A percentile compares a stretch with the other conserved stretches of the same genome.
These are phyloP conservation scores for Lagerstroemia speciosa DNA, from an alignment of 345 rosid genomes.

Conservation along the genomic window DNA sequence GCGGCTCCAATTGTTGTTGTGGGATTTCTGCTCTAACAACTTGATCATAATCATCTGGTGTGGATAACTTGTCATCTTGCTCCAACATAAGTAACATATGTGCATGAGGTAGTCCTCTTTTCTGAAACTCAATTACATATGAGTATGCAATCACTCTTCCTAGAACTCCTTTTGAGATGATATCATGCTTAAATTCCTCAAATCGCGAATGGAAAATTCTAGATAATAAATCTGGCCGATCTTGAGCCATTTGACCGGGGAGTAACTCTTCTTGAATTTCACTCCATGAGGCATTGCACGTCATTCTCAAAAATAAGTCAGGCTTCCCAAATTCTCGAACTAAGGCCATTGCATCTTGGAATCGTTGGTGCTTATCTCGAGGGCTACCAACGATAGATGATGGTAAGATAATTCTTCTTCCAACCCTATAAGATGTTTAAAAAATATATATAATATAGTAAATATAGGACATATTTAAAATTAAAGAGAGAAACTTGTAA, in stretches of 20 bases:
- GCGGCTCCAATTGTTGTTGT: background rate
- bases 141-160: background rate
- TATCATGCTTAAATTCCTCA: background rate
- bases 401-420: too few relatives aligned
- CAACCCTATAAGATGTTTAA: too few relatives aligned
- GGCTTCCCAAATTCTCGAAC: background rate
- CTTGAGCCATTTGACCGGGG: background rate
- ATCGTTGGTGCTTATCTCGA: background rate
- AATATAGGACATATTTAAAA: too few relatives aligned
- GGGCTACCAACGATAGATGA: background rate
- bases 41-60: background rate
- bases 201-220: background rate
- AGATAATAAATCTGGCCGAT: background rate
- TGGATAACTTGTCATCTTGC: background rate
- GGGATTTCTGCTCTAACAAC: too few relatives aligned
- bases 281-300: background rate
- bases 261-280: background rate
- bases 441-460: too few relatives aligned
- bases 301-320: background rate
- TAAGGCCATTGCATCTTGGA: background rate
- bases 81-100: background rate
- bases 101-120: conserved; percentile 2
- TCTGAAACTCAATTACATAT: background rate
- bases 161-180: background rate
- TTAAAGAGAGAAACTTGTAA: too few relatives aligned